Base-by-base conservation (phyloP, 495 filamentous ascomycete genomes). In the Penicillium maclennaniae region DNA sequence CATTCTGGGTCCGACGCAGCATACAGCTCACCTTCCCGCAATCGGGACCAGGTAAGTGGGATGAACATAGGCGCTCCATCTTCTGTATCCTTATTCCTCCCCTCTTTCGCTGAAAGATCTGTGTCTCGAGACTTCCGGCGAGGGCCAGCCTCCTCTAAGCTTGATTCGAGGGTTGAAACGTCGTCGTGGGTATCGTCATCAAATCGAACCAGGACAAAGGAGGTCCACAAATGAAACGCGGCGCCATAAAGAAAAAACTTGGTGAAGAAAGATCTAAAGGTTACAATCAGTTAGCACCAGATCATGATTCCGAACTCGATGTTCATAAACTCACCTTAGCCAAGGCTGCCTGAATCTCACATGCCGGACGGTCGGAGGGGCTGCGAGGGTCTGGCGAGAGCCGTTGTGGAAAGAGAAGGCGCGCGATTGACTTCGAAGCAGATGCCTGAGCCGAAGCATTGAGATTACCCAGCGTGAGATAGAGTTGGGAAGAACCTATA, bases 1-100 rank as follows among this genome's bases (percentile, higher is more conserved):
- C 85, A 91, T 64, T 91, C 88, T 4, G 87, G 86, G 62, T 88
- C 84, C 3, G 70, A 76, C 21, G 75, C 71, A 20, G 75, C 71
- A 65, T 90, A 92, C 14, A 68, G 81, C 40, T 65, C 69, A 26
- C 65, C 69, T 62, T 70, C 73, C 62, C 56, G 73, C 71, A 70
- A 72, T 45, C 58, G 81, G 61, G 72, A 67, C 63, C 74, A 78
- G n/a, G 76, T 72, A 25, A 91, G 66, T 1, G 87, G 85, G 39
- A 92, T 80, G 58, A 92, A 91, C 2, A 83, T 52, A 12, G 60
- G 55, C 34, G 69, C 66, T 41, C 77, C 60, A 56, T 61, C 60
- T 43, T 58, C 68, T n/a, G 66, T 48, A 16, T 75, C 62, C 26
- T 72, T 57, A 42, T 37, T 69, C 15, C 65, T 49, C 17, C 74